Conservation (phyloP, 1,284 basidiomycete species). For the Boletus smithii region DNA sequence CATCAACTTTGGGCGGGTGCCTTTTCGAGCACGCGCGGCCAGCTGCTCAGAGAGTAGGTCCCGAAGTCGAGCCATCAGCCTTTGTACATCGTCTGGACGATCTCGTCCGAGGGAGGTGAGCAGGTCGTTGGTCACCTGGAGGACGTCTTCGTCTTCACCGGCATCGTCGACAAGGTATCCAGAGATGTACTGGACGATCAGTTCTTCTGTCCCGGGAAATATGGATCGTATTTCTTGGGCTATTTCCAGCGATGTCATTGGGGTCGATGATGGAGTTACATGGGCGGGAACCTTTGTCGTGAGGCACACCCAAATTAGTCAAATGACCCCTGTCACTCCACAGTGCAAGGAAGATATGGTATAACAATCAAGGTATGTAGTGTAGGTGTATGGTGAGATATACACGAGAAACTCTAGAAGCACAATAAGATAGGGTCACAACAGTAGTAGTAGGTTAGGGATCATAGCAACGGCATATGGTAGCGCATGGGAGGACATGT, state of each 20-base stretch:
- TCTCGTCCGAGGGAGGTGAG: conserved; percentile 68
- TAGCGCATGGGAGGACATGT: conserved; percentile 21
- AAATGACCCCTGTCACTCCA: too few species aligned
- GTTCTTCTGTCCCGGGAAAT: too few species aligned
- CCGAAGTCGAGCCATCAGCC: conserved; percentile 68
- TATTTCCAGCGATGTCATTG: too few species aligned
- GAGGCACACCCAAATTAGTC: neutral
- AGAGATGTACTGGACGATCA: conserved; percentile 89
- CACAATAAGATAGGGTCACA: conserved; percentile 32
- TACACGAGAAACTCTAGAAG: conserved; percentile 18
- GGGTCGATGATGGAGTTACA: too few species aligned
- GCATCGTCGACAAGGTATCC: conserved; percentile 93
- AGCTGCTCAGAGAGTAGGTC: conserved; percentile 66
- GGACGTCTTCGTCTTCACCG: conserved; percentile 86
- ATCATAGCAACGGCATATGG: conserved; percentile 19
- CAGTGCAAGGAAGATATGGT: conserved; percentile 4
- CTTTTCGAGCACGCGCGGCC: conserved; percentile 53
- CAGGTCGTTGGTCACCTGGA: conserved; percentile 75
- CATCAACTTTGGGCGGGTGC: conserved; percentile 57
- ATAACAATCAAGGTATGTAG: conserved; percentile 20
- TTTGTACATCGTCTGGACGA: conserved; percentile 52
- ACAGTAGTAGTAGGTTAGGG: conserved; percentile 11
- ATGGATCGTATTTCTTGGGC: conserved; percentile 67
- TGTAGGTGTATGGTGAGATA: conserved; percentile 22
- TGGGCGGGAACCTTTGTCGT: too few species aligned